Evolutionary conservation across 129 eudicot genomes (phyloP).

Genomic region (Ambrosia trifida): DNA sequence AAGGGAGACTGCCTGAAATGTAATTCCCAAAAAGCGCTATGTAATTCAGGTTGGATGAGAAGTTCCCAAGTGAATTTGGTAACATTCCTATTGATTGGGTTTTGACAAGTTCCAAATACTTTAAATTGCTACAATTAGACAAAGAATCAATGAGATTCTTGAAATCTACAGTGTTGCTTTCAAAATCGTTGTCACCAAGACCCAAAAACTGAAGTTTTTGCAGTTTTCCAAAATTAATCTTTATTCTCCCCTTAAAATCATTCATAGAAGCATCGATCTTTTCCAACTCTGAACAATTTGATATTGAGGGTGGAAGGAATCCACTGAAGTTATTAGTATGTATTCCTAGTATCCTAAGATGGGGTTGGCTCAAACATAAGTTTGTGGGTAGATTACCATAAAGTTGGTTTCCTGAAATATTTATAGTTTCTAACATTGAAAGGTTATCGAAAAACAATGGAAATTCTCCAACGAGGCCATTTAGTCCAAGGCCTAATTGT

Average conservation of each 20-base stretch:
- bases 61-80: slow-evolving; percentile 24
- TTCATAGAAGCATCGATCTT: neutral
- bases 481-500: neutral
- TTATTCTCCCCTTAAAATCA: neutral
- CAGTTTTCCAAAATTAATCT: neutral
- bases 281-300: neutral
- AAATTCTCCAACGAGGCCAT: neutral
- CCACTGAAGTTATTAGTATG: neutral
- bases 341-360: neutral
- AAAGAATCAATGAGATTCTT: slow-evolving; percentile 32
- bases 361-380: slow-evolving; percentile 4
- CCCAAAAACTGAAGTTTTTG: neutral
- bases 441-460: neutral
- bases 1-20: slow-evolving; percentile 3
- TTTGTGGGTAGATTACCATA: neutral
- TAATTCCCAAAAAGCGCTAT: neutral
- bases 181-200: neutral
- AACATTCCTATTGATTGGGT: slow-evolving; percentile 25
- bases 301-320: neutral
- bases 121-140: slow-evolving; percentile 29
- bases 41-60: slow-evolving; percentile 2
- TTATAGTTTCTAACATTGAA: neutral
- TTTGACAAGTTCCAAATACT: neutral
- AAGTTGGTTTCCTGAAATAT: neutral
- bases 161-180: neutral